Base-by-base conservation (phyloP, 2,329 filamentous ascomycete genomes). In the Hypoxylon sp. region DNA sequence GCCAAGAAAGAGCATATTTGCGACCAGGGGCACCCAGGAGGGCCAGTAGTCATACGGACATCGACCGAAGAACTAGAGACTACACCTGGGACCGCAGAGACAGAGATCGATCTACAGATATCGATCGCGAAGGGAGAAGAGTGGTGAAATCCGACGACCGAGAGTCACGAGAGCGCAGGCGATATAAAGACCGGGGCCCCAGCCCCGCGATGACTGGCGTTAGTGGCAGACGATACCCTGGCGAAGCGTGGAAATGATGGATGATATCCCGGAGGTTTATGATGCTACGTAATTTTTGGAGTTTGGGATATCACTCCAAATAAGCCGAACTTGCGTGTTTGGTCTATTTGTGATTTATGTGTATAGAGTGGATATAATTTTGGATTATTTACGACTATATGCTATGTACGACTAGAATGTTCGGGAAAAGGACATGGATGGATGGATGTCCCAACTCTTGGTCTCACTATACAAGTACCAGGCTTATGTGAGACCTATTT, bases 91-190 rank as follows among this genome's bases (percentile, higher is more conserved):
- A 67, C 40, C 42, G 53, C 7, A 60, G 62, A 21, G 63, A 65
- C 21, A 48, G 63, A 23, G 57, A 55, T 11, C 60, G 62, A 20
- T 61, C 59, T 11, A 55, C 61, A 49, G 69, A 73, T 5, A 53
- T 62, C 40, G 67, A 68, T 16, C 62, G 64, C 31, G 67, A 71
- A 30, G 63, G 68, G 30, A 67, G 71, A 29, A 65, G 55, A 15
- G 50, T 59, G 12, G 21, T 65, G 13, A 66, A 63, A 6, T 52
- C 63, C 9, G 65, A 67, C 20, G 66, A 68, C 48, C 44, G 65
- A 20, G 65, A 68, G 13, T 54, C 59, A 23, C 59, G 63, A 35
- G 64, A 67, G 3, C 49, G 63, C 25, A 58, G 63, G 12, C 60
- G 64, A 31, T 65, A 63, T 25, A 60, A 63, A 7, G 63, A 62